Evolutionary conservation across 2,329 filamentous ascomycete genomes (phyloP).

Genomic region (Colletotrichum viniferum): DNA sequence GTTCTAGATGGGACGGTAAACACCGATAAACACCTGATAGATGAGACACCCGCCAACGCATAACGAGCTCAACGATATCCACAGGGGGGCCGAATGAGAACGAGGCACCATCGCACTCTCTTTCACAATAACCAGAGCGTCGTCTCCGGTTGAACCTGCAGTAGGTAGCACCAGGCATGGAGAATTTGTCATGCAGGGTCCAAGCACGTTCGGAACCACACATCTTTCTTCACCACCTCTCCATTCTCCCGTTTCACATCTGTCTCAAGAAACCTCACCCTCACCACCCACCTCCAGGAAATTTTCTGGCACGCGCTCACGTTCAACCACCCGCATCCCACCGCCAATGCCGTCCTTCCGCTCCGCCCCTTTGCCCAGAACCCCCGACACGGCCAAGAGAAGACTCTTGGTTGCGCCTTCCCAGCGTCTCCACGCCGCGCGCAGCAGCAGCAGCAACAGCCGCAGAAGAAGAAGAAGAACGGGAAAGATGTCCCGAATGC

Average conservation of each 20-base stretch:
- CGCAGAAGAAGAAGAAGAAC: background rate
- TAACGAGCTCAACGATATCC: background rate
- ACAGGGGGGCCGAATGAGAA: background rate
- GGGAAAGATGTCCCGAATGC: background rate
- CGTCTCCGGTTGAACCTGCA: background rate
- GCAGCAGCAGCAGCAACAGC: background rate
- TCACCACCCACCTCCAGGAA: background rate
- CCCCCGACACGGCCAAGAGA: background rate
- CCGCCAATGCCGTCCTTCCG: background rate
- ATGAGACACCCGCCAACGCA: slow-evolving; percentile 1
- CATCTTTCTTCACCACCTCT: background rate
- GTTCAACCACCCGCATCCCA: background rate
- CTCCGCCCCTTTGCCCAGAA: background rate
- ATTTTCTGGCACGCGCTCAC: background rate
- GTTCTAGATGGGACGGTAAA: slow-evolving; percentile 14
- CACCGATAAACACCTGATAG: slow-evolving; percentile 17
- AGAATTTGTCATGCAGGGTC: slow-evolving; percentile 21
- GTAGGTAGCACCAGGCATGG: background rate
- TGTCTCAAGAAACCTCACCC: slow-evolving; percentile 12
- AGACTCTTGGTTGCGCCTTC: background rate
- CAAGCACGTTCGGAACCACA: background rate
- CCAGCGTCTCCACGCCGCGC: background rate
- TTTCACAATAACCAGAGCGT: background rate
- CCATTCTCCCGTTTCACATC: slow-evolving; percentile 16
- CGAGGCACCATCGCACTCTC: background rate